These are phyloP conservation scores for Catharanthus roseus DNA, from an alignment of 257 asterid species.

Conservation along the genomic window DNA sequence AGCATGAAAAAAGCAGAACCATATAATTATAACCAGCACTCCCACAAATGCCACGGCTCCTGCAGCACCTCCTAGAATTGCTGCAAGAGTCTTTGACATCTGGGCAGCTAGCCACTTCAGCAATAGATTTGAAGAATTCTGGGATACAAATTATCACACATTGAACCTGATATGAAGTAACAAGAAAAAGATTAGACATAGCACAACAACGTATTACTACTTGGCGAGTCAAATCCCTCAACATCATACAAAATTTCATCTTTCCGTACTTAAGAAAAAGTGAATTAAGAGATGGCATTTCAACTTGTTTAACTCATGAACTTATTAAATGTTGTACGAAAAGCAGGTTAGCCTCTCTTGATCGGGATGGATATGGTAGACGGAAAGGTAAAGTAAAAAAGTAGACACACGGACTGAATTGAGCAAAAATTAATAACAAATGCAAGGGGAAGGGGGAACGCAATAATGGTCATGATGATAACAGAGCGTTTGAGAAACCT, in stretches of 20 bases:
- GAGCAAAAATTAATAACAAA: too few species aligned
- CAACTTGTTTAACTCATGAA: not conserved
- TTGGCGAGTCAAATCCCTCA: not conserved
- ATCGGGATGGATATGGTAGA: too few species aligned
- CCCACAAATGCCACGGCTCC: slow-evolving; percentile 89
- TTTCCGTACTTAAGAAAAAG: not conserved
- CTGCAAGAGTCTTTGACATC: slow-evolving; percentile 97
- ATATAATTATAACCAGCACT: slow-evolving; percentile 38
- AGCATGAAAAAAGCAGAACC: slow-evolving; percentile 48
- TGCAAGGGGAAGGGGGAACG: too few species aligned
- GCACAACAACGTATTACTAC: not conserved
- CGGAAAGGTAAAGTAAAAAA: too few species aligned
- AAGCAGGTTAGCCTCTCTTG: too few species aligned
- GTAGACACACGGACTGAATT: not conserved
- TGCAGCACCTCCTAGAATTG: slow-evolving; percentile 95
- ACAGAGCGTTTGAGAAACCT: not conserved
- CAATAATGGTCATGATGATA: not conserved
- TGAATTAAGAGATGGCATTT: not conserved
- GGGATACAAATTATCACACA: slow-evolving; percentile 29
- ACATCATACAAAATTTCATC: not conserved
- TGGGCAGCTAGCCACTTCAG: slow-evolving; percentile 59
- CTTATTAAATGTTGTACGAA: too few species aligned
- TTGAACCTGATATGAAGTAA: slow-evolving; percentile 47
- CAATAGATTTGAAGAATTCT: slow-evolving; percentile 27
- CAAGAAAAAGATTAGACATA: slow-evolving; percentile 11